These are phyloP conservation scores for Mesembryanthemum crystallinum DNA, from an alignment of 148 eudicot genomes.

Conservation along the genomic window DNA sequence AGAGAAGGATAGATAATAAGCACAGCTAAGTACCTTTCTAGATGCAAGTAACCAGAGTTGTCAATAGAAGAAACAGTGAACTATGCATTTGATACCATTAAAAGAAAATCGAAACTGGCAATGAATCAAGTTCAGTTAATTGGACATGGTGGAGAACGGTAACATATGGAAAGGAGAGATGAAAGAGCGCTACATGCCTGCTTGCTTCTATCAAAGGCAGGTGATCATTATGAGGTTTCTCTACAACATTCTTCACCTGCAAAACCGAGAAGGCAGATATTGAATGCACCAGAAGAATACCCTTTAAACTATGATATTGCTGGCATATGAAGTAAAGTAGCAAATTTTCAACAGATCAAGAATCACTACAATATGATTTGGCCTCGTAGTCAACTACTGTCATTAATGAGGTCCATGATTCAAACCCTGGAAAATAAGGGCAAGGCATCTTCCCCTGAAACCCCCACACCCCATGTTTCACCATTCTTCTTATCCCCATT, in stretches of 20 bases:
- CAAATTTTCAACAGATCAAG: neutral
- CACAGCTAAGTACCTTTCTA: too few species aligned
- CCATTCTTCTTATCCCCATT: too few species aligned
- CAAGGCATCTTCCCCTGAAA: too few species aligned
- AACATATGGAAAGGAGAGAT: neutral
- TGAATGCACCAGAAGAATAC: neutral
- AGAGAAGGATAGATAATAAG: too few species aligned
- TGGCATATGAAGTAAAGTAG: neutral
- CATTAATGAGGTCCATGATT: neutral
- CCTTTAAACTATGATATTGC: neutral
- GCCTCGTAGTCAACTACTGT: neutral
- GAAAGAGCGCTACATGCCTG: conserved; percentile 45
- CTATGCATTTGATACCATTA: neutral
- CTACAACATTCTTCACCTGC: conserved; percentile 91
- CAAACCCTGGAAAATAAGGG: too few species aligned
- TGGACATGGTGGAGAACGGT: neutral
- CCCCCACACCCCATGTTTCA: too few species aligned
- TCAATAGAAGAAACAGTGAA: too few species aligned
- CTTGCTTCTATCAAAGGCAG: conserved; percentile 93
- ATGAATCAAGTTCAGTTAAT: neutral
- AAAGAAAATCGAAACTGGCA: neutral
- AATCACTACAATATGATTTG: neutral
- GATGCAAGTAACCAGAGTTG: too few species aligned
- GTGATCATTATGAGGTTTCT: conserved; percentile 95
- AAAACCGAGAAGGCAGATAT: conserved; percentile 21